Evolutionary conservation across 1,139 yeast species (phyloP).

Genomic region (Candida sp.): DNA sequence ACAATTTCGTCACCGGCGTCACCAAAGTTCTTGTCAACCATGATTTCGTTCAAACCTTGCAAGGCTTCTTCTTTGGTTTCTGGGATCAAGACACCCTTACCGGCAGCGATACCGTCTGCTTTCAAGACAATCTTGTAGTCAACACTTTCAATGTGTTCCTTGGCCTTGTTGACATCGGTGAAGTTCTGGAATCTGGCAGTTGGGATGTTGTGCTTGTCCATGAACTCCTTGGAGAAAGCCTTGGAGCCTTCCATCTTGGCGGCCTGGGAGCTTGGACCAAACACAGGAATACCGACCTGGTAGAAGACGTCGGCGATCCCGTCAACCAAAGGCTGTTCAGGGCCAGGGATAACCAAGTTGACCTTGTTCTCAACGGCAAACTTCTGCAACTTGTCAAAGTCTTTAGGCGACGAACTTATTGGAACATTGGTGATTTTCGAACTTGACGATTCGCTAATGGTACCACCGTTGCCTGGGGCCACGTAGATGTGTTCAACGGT

Average conservation of each 20-base stretch:
- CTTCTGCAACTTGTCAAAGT: slow-evolving; percentile 58
- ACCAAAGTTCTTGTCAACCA: slow-evolving; percentile 92
- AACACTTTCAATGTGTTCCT: slow-evolving; percentile 63
- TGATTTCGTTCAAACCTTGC: slow-evolving; percentile 82
- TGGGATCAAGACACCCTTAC: slow-evolving; percentile 98
- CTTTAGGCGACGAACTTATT: slow-evolving; percentile 62
- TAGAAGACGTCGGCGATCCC: slow-evolving; percentile 79
- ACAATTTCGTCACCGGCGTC: slow-evolving; percentile 96
- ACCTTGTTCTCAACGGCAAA: slow-evolving; percentile 76
- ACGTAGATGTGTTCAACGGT: slow-evolving; percentile 77
- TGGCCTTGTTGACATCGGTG: slow-evolving; percentile 75
- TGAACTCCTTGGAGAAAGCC: slow-evolving; percentile 91
- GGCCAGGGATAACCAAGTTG: slow-evolving; percentile 92
- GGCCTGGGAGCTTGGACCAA: slow-evolving; percentile 92
- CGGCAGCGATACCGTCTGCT: slow-evolving; percentile 99
- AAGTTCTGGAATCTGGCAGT: slow-evolving; percentile 92
- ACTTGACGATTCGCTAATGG: slow-evolving; percentile 49
- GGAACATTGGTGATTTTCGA: slow-evolving; percentile 73
- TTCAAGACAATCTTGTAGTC: slow-evolving; percentile 88
- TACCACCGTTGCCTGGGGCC: slow-evolving; percentile 99
- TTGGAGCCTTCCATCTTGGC: slow-evolving; percentile 98
- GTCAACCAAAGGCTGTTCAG: slow-evolving; percentile 98
- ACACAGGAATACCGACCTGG: slow-evolving; percentile 89
- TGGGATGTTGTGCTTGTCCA: slow-evolving; percentile 91
- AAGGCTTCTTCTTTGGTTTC: slow-evolving; percentile 82